A percentile compares a stretch with the other conserved stretches of the same genome.
phyloP scores from a whole-genome alignment of 306 rosid genomes.

The Mimosa bimucronata region DNA sequence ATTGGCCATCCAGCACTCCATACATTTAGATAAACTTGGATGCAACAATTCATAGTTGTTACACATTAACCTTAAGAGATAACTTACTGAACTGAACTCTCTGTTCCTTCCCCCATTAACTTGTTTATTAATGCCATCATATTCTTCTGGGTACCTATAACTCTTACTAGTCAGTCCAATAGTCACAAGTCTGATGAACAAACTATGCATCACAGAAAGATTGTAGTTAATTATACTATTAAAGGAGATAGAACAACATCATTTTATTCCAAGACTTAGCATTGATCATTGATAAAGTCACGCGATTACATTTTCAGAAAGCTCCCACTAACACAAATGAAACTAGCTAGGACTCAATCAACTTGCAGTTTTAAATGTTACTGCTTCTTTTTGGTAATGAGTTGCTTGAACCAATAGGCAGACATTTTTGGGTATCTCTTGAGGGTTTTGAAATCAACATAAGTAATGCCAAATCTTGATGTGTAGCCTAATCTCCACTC shows the following conservation, averaged over 20 bases:
- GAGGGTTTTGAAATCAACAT: constrained; percentile 78
- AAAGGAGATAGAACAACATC: constrained; percentile 1
- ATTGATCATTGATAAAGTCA: constrained; percentile 1
- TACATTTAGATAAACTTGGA: no score
- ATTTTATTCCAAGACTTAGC: constrained; percentile 34
- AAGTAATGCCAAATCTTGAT: constrained; percentile 90
- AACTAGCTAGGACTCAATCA: constrained; percentile 14
- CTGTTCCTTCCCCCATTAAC: neutral
- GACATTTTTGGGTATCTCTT: constrained; percentile 91
- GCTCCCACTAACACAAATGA: neutral
- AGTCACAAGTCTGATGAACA: no score
- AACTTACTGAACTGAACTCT: neutral
- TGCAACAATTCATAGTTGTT: no score
- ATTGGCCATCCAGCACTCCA: no score
- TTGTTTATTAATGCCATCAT: neutral
- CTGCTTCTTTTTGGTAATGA: constrained; percentile 54
- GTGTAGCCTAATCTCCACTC: constrained; percentile 96
- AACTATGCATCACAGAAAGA: neutral
- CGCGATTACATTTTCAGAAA: constrained; percentile 31
- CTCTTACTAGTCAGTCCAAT: no score
- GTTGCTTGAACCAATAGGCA: constrained; percentile 84
- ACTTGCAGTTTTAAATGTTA: constrained; percentile 13
- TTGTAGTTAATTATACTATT: no score
- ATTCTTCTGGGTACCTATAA: neutral
- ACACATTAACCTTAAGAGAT: neutral